phyloP scores from a whole-genome alignment of 2,329 filamentous ascomycete species.

The Fusarium hainanense region DNA sequence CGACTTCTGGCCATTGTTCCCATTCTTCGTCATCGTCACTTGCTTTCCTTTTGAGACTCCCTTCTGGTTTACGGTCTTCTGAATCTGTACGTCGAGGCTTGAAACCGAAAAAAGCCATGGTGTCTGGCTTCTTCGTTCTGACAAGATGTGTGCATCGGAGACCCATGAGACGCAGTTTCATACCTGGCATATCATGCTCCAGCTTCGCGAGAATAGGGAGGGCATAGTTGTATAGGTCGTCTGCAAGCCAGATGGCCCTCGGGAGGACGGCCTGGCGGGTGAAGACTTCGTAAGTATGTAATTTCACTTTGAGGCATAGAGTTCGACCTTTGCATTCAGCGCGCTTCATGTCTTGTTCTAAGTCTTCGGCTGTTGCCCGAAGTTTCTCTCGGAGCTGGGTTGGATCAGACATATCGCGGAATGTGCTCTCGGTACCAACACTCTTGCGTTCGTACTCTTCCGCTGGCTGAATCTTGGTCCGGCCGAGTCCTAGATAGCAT shows the following conservation, averaged over 20 bases:
- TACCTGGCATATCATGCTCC: constrained; percentile 81
- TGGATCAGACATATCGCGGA: constrained; percentile 79
- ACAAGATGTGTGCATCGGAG: constrained; percentile 88
- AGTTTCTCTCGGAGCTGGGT: constrained; percentile 79
- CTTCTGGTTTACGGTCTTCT: constrained; percentile 23
- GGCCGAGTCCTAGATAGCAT: constrained; percentile 86
- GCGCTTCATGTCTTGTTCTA: constrained; percentile 84
- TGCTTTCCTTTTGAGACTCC: constrained; percentile 52
- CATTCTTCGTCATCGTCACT: constrained; percentile 56
- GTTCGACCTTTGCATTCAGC: constrained; percentile 92
- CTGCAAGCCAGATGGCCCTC: constrained; percentile 75
- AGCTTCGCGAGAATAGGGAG: constrained; percentile 86
- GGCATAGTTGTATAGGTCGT: constrained; percentile 85
- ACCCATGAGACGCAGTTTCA: constrained; percentile 88
- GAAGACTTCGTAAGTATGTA: constrained; percentile 92
- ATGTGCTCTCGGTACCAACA: constrained; percentile 93
- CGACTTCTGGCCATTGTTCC: constrained; percentile 76
- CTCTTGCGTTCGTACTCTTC: constrained; percentile 94
- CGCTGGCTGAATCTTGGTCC: constrained; percentile 85
- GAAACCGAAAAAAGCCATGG: constrained; percentile 82
- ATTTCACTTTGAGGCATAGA: constrained; percentile 89
- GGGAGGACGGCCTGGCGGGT: constrained; percentile 83
- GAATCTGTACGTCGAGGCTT: constrained; percentile 50
- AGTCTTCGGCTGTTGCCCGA: constrained; percentile 80
- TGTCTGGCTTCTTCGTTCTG: constrained; percentile 82